Evolutionary conservation across 169 alveolate genomes (phyloP), one percentile per base, ranked within the genome.

Genomic region (Amoebophrya sp.): DNA sequence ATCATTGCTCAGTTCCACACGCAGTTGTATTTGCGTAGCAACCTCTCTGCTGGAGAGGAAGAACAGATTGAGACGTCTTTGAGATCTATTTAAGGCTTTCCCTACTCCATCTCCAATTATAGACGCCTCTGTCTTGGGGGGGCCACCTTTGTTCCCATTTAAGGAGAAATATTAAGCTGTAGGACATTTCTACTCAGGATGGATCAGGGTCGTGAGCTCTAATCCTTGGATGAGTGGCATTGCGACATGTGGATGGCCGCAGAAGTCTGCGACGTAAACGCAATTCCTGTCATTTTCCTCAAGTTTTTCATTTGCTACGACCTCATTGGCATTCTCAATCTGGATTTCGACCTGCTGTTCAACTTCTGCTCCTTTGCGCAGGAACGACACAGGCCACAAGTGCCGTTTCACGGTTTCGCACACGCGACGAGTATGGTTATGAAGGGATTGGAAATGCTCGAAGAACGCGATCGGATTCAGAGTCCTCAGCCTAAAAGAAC

Each of bases 291-390:
- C 6, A 33, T 90, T 3, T 90, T 90, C 92, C 78, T 53, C 92
- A 90, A 90, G 78, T 33, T 90, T 29, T 1, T 90, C 53, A 90
- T 90, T 41, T 26, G 40, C 83, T 41, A 90, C 92, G 92, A 41
- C 26, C 36, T 90, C 23, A 41, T 90, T 41, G 41, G 41, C n/a
- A 41, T 41, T 0, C 34, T 41, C 24, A 23, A 53, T 33, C 29
- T 90, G 6, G 92, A 90, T 54, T 90, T 90, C 41, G 92, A 90
- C 36, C 53, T 90, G 41, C 10, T 90, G 76, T 90, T 90, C 92
- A 41, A 40, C 78, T 90, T 90, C 41, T 24, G 92, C 41, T 10
- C 83, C 40, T 90, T 18, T 33, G 41, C 55, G 33, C 41, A 41
- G 92, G 53, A n/a, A 23, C 78, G 90, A 26, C 40, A 41, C 55